A percentile compares a stretch with the other conserved stretches of the same genome.
These are phyloP conservation scores for Vigna hirtella DNA, from an alignment of 306 rosid species.

Conservation along the genomic window DNA sequence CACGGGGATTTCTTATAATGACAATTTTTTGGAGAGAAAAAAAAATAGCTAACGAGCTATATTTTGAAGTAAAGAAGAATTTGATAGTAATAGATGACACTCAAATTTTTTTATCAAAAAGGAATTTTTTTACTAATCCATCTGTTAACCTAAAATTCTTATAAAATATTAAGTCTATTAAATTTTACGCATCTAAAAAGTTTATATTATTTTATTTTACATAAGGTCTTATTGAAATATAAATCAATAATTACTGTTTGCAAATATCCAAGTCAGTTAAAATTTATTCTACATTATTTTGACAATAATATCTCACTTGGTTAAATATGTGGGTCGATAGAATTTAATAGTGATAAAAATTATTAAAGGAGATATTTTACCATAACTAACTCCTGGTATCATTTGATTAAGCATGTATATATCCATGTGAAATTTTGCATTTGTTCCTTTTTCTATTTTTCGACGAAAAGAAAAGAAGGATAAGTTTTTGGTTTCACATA, in stretches of 20 bases:
- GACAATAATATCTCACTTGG: background rate
- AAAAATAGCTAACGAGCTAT: too few species aligned
- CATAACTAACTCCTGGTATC: background rate
- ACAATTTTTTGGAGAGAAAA: background rate
- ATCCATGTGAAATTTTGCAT: background rate
- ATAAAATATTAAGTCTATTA: background rate
- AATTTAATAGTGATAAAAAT: too few species aligned
- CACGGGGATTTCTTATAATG: background rate
- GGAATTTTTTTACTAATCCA: background rate
- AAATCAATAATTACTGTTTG: background rate
- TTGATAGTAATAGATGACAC: background rate
- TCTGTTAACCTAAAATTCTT: background rate
- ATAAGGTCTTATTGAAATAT: too few species aligned
- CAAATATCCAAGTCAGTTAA: too few species aligned
- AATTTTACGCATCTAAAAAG: background rate
- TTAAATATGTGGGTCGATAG: too few species aligned
- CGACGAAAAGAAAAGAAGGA: background rate
- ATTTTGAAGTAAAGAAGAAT: background rate
- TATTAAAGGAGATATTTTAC: background rate
- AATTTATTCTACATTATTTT: background rate
- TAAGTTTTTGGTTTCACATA: too few species aligned
- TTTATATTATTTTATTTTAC: too few species aligned
- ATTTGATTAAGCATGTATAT: background rate
- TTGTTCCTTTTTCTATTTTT: too few species aligned
- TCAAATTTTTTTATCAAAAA: background rate